phyloP scores from a whole-genome alignment of 805 yeast species.

The Candida adriatica region DNA sequence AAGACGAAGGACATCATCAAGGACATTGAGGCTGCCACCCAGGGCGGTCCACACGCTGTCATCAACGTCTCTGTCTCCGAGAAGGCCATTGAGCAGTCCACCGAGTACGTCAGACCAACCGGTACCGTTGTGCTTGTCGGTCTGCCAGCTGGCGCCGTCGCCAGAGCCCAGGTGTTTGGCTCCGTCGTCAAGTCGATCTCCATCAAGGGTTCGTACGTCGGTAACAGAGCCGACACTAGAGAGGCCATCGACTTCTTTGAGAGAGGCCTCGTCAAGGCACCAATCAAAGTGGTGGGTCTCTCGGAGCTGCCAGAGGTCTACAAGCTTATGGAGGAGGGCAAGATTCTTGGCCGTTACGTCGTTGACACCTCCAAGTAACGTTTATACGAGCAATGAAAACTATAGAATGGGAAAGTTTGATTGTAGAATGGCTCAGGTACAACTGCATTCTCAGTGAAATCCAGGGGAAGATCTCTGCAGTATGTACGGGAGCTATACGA shows the following conservation, averaged over 20 bases:
- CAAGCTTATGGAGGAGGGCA: slow-evolving; percentile 48
- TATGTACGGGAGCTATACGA: no score
- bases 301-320: slow-evolving; percentile 46
- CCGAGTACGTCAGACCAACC: slow-evolving; percentile 46
- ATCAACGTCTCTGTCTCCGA: slow-evolving; percentile 49
- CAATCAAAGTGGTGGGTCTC: slow-evolving; percentile 49
- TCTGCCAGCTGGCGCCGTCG: slow-evolving; percentile 45
- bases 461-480: no score
- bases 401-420: no score
- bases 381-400: no score
- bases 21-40: slow-evolving; percentile 39
- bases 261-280: slow-evolving; percentile 58
- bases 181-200: slow-evolving; percentile 41
- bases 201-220: slow-evolving; percentile 30
- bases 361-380: slow-evolving; percentile 60
- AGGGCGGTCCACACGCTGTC: slow-evolving; percentile 65
- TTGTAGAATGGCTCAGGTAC: no score
- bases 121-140: slow-evolving; percentile 62
- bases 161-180: slow-evolving; percentile 37
- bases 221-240: slow-evolving; percentile 32
- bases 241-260: slow-evolving; percentile 65
- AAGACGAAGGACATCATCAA: slow-evolving; percentile 42
- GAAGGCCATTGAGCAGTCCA: slow-evolving; percentile 40
- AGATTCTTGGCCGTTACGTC: slow-evolving; percentile 70
- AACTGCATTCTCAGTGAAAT: no score